Percentiles rank a stretch among this genome's conserved stretches.
These are phyloP conservation scores for Dothistroma septosporum DNA, from an alignment of 2,329 filamentous ascomycete genomes.

Conservation along the genomic window DNA sequence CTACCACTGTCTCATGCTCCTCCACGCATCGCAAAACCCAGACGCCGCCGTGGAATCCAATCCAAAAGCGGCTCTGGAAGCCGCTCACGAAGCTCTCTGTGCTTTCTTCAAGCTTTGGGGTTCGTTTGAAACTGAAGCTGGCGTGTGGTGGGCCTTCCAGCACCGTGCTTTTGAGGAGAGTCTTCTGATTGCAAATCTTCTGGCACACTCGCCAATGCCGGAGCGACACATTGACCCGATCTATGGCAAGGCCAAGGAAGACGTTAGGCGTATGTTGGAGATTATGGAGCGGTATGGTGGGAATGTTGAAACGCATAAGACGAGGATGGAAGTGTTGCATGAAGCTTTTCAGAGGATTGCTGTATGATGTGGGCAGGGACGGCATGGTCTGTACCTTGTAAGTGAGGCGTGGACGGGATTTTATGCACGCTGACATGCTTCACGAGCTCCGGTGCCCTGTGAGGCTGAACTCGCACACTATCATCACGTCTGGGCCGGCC, in stretches of 20 bases:
- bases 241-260: constrained; percentile 39
- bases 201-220: constrained; percentile 12
- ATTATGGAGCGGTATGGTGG: constrained; percentile 44
- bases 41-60: constrained; percentile 53
- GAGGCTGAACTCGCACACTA: neutral
- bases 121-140: constrained; percentile 65
- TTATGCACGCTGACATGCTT: neutral
- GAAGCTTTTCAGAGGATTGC: constrained; percentile 39
- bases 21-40: constrained; percentile 66
- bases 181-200: constrained; percentile 27
- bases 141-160: constrained; percentile 79
- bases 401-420: neutral
- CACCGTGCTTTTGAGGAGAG: constrained; percentile 75
- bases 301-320: constrained; percentile 46
- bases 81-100: constrained; percentile 68
- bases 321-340: constrained; percentile 44
- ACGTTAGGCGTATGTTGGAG: constrained; percentile 43
- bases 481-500: neutral
- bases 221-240: constrained; percentile 28
- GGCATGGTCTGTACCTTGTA: neutral
- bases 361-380: constrained; percentile 14
- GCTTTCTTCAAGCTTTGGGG: constrained; percentile 70
- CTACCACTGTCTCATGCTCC: constrained; percentile 75
- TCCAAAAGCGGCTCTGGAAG: constrained; percentile 65
- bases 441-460: neutral